Conservation (phyloP, 2,329 filamentous ascomycete species). For the Gnomoniopsis sp. region DNA sequence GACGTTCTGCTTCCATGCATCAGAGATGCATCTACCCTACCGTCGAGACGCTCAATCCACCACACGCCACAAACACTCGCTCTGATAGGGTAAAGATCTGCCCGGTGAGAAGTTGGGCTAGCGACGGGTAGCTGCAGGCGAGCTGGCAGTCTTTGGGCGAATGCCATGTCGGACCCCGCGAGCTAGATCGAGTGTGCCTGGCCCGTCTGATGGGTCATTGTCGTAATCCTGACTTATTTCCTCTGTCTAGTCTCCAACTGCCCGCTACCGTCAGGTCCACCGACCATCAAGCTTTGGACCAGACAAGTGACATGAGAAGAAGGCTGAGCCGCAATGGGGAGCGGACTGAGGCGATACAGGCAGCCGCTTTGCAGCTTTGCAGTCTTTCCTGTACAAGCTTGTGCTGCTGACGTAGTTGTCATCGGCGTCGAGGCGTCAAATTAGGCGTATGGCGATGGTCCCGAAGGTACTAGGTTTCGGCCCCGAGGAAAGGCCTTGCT, state of each 20-base stretch:
- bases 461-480: constrained; percentile 23
- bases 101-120: constrained; percentile 32
- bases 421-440: constrained; percentile 3
- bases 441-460: constrained; percentile 7
- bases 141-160: constrained; percentile 32
- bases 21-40: constrained; percentile 47
- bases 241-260: constrained; percentile 10
- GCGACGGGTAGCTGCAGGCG: constrained; percentile 38
- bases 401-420: constrained; percentile 3
- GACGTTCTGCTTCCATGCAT: constrained; percentile 36
- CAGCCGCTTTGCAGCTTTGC: background rate
- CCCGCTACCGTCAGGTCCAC: constrained; percentile 5
- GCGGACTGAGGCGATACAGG: background rate
- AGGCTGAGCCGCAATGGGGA: constrained; percentile 3
- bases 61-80: constrained; percentile 44
- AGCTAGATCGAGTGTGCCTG: constrained; percentile 28
- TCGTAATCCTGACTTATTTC: constrained; percentile 17
- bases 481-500: constrained; percentile 18
- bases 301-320: constrained; percentile 6
- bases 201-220: constrained; percentile 24
- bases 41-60: constrained; percentile 40
- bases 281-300: constrained; percentile 1
- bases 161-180: constrained; percentile 28
- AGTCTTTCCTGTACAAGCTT: background rate
- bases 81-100: constrained; percentile 37